A percentile compares a stretch with the other conserved stretches of the same genome.
Evolutionary conservation across 2,329 filamentous ascomycete species (phyloP).

Genomic region (Ophiostoma montium): DNA sequence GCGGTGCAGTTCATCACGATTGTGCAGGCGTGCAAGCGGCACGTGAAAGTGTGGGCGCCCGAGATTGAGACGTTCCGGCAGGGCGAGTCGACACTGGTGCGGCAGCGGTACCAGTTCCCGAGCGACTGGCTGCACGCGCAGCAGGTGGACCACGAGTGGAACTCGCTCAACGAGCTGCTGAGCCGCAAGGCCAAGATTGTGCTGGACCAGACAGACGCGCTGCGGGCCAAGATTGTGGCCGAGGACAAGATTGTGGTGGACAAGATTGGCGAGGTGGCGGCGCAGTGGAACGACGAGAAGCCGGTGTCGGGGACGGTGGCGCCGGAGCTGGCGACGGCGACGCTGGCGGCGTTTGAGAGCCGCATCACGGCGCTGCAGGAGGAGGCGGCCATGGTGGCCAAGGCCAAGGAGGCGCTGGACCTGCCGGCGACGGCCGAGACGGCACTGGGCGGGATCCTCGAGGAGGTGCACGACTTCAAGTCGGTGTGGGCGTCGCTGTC

Average conservation of each 20-base stretch:
- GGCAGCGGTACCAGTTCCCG: slow-evolving; percentile 88
- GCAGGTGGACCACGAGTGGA: slow-evolving; percentile 94
- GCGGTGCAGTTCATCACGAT: slow-evolving; percentile 98
- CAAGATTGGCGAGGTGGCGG: slow-evolving; percentile 72
- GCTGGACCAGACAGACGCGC: slow-evolving; percentile 86
- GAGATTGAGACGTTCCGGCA: slow-evolving; percentile 94
- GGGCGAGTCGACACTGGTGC: slow-evolving; percentile 79
- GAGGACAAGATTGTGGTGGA: slow-evolving; percentile 86
- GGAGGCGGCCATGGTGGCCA: slow-evolving; percentile 85
- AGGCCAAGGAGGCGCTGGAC: slow-evolving; percentile 92
- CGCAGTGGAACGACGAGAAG: slow-evolving; percentile 91
- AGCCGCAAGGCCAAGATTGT: slow-evolving; percentile 89
- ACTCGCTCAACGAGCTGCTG: slow-evolving; percentile 80
- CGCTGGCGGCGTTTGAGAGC: slow-evolving; percentile 67
- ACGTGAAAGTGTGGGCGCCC: slow-evolving; percentile 85
- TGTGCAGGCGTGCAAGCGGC: slow-evolving; percentile 89
- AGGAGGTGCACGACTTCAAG: slow-evolving; percentile 97
- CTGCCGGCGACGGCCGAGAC: slow-evolving; percentile 68
- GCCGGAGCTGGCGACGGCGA: slow-evolving; percentile 74
- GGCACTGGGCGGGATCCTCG: slow-evolving; percentile 70
- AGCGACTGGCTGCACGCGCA: slow-evolving; percentile 91
- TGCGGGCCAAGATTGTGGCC: slow-evolving; percentile 85
- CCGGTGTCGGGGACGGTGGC: slow-evolving; percentile 90
- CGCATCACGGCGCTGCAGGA: slow-evolving; percentile 74
- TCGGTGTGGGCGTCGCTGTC: slow-evolving; percentile 94